Percentiles rank a stretch among this genome's conserved stretches.
phyloP scores from a whole-genome alignment of 345 rosid genomes.

The Citrus sinensis region DVS_A1.0 CM039163.1:52145001-52145500 shows the following conservation, averaged over 20 bases:
- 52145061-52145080: conserved; percentile 33
- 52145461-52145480: no score
- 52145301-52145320: no score
- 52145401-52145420: no score
- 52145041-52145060: conserved; percentile 43
- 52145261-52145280: background rate
- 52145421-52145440: no score
- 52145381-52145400: no score
- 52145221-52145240: conserved; percentile 39
- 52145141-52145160: conserved; percentile 24
- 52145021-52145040: conserved; percentile 52
- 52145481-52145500: no score
- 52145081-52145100: conserved; percentile 46
- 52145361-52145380: no score
- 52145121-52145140: conserved; percentile 41
- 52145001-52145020: background rate
- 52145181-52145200: conserved; percentile 31
- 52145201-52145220: conserved; percentile 47
- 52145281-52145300: background rate
- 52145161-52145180: conserved; percentile 34
- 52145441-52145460: no score
- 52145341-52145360: no score
- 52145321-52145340: no score
- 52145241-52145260: conserved; percentile 51
- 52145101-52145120: conserved; percentile 62